Evolutionary conservation across 1,284 basidiomycete species (phyloP).

Genomic region (Taiwanofungus camphoratus): DNA sequence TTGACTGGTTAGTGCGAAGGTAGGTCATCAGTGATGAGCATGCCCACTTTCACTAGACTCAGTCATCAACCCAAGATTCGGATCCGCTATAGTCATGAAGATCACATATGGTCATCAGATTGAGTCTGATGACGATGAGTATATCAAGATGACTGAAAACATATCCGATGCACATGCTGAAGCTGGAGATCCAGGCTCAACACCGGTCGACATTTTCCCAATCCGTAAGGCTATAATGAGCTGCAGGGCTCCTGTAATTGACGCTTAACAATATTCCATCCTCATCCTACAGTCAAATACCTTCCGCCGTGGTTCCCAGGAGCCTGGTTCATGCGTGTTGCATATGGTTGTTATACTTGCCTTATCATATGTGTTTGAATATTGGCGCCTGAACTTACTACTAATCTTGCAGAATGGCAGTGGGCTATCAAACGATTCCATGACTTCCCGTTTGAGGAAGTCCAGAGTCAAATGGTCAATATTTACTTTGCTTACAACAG

Average conservation of each 20-base stretch:
- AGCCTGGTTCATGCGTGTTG: constrained; percentile 20
- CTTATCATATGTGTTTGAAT: background rate
- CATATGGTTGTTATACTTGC: background rate
- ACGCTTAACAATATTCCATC: background rate
- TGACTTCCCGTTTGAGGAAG: constrained; percentile 18
- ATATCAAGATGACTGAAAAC: constrained; percentile 18
- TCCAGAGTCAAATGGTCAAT: constrained; percentile 17
- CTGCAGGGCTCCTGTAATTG: no score
- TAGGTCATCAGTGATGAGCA: constrained; percentile 2
- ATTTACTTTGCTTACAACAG: background rate
- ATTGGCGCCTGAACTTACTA: background rate
- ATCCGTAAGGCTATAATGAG: no score
- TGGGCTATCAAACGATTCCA: constrained; percentile 17
- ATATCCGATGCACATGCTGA: constrained; percentile 14
- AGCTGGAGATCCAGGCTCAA: constrained; percentile 14
- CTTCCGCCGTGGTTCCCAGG: constrained; percentile 24
- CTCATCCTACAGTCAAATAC: constrained; percentile 14
- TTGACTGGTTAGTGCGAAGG: constrained; percentile 19
- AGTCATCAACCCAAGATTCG: no score
- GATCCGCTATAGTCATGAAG: constrained; percentile 19
- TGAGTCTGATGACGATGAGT: constrained; percentile 17
- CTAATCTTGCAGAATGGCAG: constrained; percentile 15
- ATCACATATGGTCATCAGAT: constrained; percentile 23
- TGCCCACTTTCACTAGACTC: no score
- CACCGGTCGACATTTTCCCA: constrained; percentile 20